Evolutionary conservation across 495 filamentous ascomycete genomes (phyloP).

Genomic region (Aspergillus indologenus): DNA sequence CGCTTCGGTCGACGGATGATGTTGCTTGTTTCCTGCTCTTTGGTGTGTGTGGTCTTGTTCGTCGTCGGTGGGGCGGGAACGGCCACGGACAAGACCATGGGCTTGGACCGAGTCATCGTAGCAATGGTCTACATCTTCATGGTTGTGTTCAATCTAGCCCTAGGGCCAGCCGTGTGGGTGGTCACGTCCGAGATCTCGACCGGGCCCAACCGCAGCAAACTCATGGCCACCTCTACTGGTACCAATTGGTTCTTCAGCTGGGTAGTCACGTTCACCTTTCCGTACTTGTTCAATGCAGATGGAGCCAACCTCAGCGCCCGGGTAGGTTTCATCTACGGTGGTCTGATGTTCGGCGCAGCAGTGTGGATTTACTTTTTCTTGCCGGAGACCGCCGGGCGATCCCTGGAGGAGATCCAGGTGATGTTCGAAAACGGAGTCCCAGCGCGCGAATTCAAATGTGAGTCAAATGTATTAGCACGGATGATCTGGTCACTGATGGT

Average conservation of each 20-base stretch:
- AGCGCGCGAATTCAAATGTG: background rate
- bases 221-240: background rate
- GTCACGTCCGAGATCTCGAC: constrained; percentile 2
- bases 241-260: constrained; percentile 1
- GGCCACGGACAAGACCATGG: background rate
- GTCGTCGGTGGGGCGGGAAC: background rate
- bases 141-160: background rate
- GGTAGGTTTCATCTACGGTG: constrained; percentile 1
- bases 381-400: background rate
- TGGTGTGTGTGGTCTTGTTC: background rate
- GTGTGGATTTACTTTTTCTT: background rate
- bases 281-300: constrained; percentile 1
- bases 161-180: background rate
- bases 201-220: constrained; percentile 2
- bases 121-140: constrained; percentile 6
- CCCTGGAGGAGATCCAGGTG: constrained; percentile 1
- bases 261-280: constrained; percentile 2
- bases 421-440: background rate
- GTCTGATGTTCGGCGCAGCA: background rate
- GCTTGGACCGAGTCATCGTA: background rate
- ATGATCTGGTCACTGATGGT: background rate
- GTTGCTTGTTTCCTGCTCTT: background rate
- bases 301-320: background rate
- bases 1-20: constrained; percentile 2
- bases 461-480: background rate